Percentiles rank a stretch among this genome's conserved stretches.
Conservation (phyloP, 202 grass and related monocot species). For the Bolboschoenoplectus hybrid region DNA sequence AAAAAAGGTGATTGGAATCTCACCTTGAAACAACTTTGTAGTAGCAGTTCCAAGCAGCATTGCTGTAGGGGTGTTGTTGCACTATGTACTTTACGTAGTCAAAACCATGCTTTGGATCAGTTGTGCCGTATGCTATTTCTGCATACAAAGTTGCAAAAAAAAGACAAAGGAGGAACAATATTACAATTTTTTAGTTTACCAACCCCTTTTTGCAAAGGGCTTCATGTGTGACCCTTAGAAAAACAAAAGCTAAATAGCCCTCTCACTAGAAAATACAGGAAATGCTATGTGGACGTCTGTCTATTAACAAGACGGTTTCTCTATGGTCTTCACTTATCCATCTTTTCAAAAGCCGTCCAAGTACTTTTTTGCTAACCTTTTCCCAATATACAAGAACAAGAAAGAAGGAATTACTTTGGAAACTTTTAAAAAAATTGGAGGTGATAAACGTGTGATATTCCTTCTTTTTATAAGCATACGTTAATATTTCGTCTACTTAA, state of each 20-base stretch:
- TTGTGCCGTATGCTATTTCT: conserved; percentile 92
- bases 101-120: conserved; percentile 83
- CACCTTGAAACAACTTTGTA: conserved; percentile 94
- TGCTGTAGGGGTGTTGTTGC: conserved; percentile 75
- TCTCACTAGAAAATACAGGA: background rate
- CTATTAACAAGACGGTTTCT: background rate
- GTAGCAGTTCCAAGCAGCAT: conserved; percentile 88
- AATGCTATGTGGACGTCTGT: background rate
- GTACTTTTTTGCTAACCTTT: background rate
- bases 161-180: background rate
- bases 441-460: background rate
- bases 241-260: background rate
- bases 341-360: background rate
- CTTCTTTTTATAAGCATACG: background rate
- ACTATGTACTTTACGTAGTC: conserved; percentile 84
- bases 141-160: conserved; percentile 22
- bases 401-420: background rate
- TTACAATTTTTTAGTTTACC: background rate
- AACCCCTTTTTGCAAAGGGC: conserved; percentile 11
- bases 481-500: background rate
- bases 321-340: background rate
- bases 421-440: background rate
- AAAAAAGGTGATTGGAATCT: conserved; percentile 37
- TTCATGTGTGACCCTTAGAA: background rate
- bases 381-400: conserved; percentile 1